Evolutionary conservation across 768 basidiomycete genomes (phyloP).

Genomic region (Boletus patriciae): DNA sequence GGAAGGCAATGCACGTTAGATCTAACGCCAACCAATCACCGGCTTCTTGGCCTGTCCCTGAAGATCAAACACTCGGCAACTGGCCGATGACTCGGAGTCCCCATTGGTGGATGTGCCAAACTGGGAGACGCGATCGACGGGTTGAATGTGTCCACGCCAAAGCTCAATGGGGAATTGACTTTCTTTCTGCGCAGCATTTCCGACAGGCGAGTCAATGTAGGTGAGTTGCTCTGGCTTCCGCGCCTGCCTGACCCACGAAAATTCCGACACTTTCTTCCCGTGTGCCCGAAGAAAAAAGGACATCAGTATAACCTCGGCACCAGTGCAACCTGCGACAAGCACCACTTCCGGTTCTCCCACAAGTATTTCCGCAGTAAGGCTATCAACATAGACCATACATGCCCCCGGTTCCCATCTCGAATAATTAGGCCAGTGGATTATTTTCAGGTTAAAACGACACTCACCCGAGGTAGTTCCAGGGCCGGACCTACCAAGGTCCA

Average conservation of each 20-base stretch:
- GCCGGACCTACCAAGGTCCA: no score
- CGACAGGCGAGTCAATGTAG: no score
- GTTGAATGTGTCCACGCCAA: neutral
- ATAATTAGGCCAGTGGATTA: no score
- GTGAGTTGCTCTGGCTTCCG: no score
- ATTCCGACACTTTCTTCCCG: neutral
- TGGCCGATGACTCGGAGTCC: neutral
- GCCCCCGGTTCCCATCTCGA: no score
- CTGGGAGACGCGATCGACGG: neutral
- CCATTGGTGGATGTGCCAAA: no score
- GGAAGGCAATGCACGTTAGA: neutral
- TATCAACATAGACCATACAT: no score
- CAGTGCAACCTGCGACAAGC: neutral
- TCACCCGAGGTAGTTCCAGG: no score
- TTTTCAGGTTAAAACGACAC: no score
- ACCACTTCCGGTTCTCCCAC: neutral
- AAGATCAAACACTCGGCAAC: no score
- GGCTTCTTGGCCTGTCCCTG: no score
- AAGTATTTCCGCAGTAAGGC: neutral
- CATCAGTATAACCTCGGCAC: neutral
- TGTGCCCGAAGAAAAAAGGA: neutral
- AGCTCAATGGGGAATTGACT: no score
- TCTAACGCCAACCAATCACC: neutral
- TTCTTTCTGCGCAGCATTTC: neutral
- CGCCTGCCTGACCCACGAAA: neutral